These are phyloP conservation scores for Penicillium sp. DNA, from an alignment of 2,329 filamentous ascomycete genomes.

Conservation along the genomic window DNA sequence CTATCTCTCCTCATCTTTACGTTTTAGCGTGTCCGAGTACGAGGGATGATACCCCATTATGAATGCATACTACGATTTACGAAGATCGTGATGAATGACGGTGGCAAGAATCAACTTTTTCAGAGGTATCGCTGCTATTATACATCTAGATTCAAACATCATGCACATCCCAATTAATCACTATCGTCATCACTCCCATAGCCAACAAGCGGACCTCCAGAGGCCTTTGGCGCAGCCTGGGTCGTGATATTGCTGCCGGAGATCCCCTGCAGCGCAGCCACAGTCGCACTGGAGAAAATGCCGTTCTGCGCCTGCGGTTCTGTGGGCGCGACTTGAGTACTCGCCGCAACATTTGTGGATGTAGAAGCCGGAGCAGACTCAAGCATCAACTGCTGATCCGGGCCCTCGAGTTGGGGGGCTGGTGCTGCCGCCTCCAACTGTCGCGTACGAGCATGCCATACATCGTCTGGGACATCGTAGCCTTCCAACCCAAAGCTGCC, in stretches of 20 bases:
- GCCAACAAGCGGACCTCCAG: slow-evolving; percentile 68
- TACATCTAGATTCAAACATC: slow-evolving; percentile 23
- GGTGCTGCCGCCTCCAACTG: slow-evolving; percentile 59
- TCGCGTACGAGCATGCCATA: slow-evolving; percentile 80
- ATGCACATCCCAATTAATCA: slow-evolving; percentile 35
- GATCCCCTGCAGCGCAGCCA: slow-evolving; percentile 66
- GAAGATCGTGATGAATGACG: slow-evolving; percentile 6
- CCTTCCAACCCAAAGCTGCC: slow-evolving; percentile 82
- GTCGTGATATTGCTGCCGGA: slow-evolving; percentile 40
- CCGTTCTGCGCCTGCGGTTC: slow-evolving; percentile 39
- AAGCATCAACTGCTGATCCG: slow-evolving; percentile 43
- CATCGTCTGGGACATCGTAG: slow-evolving; percentile 88
- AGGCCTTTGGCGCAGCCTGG: slow-evolving; percentile 38
- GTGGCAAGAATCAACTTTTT: slow-evolving; percentile 8
- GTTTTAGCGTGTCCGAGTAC: slow-evolving; percentile 15
- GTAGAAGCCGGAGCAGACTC: slow-evolving; percentile 43
- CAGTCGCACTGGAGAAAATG: slow-evolving; percentile 75
- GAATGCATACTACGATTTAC: slow-evolving; percentile 15
- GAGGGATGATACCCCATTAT: slow-evolving; percentile 18
- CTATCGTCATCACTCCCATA: slow-evolving; percentile 89
- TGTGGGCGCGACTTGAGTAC: neutral
- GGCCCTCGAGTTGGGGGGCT: slow-evolving; percentile 52
- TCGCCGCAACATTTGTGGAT: slow-evolving; percentile 34
- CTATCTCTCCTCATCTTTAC: slow-evolving; percentile 14
- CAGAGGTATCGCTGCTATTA: slow-evolving; percentile 33